Conservation (phyloP, 2,329 filamentous ascomycete species). For the Alternaria burnsii region DNA sequence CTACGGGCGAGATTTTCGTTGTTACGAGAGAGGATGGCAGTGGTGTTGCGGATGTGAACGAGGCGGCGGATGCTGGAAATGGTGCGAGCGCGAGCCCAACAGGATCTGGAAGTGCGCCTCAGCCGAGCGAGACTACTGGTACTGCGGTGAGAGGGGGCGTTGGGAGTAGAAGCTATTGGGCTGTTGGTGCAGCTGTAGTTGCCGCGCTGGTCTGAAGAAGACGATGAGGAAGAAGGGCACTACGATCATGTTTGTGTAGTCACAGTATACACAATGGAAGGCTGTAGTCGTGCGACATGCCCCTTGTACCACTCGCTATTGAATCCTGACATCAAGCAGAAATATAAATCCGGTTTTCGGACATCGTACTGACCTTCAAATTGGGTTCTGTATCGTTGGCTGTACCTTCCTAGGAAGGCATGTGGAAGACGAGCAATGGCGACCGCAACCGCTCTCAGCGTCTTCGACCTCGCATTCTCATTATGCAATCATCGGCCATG, state of each 20-base stretch:
- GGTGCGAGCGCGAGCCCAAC: conserved; percentile 21
- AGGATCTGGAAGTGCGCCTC: conserved; percentile 15
- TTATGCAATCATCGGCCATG: neutral
- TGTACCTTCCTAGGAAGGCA: conserved; percentile 6
- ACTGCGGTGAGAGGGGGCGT: conserved; percentile 7
- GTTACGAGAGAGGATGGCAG: conserved; percentile 46
- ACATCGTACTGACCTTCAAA: neutral
- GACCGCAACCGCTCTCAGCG: neutral
- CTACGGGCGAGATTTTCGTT: conserved; percentile 72
- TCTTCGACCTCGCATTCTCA: neutral
- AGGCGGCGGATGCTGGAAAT: conserved; percentile 24
- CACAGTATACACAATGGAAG: neutral
- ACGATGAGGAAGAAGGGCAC: neutral
- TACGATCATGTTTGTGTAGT: neutral
- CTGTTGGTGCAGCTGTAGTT: conserved; percentile 11
- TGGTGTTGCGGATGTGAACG: conserved; percentile 35
- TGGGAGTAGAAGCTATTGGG: conserved; percentile 16
- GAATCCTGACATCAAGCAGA: neutral
- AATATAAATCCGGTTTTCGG: neutral
- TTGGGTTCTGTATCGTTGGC: conserved; percentile 4
- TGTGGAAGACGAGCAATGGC: conserved; percentile 1
- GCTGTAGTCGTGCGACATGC: neutral
- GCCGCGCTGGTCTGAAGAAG: conserved; percentile 11
- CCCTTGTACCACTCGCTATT: neutral
- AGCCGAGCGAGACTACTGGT: conserved; percentile 9